Conservation (phyloP, 2,329 filamentous ascomycete species). For the Rhytidhysteron rufulum region DNA sequence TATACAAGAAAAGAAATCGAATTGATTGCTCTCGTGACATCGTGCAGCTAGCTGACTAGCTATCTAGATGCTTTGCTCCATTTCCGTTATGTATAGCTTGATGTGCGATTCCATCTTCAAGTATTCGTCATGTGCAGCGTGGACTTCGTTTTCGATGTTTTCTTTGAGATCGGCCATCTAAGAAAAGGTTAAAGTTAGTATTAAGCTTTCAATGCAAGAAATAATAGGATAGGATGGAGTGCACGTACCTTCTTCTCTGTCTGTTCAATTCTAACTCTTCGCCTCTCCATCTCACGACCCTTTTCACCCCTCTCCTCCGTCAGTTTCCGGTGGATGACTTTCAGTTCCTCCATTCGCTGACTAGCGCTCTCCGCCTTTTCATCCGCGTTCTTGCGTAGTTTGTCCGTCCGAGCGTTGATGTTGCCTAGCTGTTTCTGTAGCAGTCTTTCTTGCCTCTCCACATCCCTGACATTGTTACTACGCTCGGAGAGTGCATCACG, state of each 20-base stretch:
- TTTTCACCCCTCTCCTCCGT: slow-evolving; percentile 84
- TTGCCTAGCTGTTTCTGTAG: slow-evolving; percentile 79
- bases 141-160: slow-evolving; percentile 92
- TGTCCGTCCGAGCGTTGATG: slow-evolving; percentile 82
- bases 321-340: slow-evolving; percentile 72
- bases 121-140: slow-evolving; percentile 87
- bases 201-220: no score
- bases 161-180: slow-evolving; percentile 98
- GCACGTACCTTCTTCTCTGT: slow-evolving; percentile 94
- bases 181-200: slow-evolving; percentile 6
- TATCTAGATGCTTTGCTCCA: no score
- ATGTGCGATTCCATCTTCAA: slow-evolving; percentile 97
- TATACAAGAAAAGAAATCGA: no score
- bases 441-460: slow-evolving; percentile 82
- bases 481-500: slow-evolving; percentile 83
- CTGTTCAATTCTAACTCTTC: slow-evolving; percentile 92
- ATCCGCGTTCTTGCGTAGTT: slow-evolving; percentile 73
- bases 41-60: no score
- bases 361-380: slow-evolving; percentile 79
- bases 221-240: no score
- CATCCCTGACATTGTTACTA: slow-evolving; percentile 83
- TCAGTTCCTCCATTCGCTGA: slow-evolving; percentile 84
- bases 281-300: slow-evolving; percentile 84
- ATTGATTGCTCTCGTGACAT: no score
- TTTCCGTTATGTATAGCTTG: slow-evolving; percentile 95